Conservation (phyloP, 176 grass and related monocot genomes). For the Tillandsia fasciculata region DNA sequence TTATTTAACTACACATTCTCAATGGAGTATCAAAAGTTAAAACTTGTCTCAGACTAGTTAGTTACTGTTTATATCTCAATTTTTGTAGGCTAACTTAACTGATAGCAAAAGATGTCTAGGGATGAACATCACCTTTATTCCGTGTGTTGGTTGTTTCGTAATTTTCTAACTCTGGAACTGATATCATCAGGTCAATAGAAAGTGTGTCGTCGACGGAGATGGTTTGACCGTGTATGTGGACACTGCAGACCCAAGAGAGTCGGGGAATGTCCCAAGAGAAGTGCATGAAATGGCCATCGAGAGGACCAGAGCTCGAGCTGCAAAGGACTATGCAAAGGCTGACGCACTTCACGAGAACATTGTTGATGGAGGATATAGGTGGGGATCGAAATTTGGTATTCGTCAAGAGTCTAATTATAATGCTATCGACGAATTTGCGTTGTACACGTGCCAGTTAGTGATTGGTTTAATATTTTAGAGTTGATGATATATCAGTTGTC, state of each 20-base stretch:
- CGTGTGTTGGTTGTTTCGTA: too few species aligned
- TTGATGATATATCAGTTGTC: not conserved
- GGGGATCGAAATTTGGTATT: constrained; percentile 9
- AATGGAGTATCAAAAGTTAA: too few species aligned
- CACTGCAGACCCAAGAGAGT: constrained; percentile 20
- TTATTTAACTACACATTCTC: too few species aligned
- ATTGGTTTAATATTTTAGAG: not conserved
- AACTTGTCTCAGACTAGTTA: too few species aligned
- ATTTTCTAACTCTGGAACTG: too few species aligned
- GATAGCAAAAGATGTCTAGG: too few species aligned
- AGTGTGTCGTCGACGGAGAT: constrained; percentile 43
- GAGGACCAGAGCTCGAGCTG: constrained; percentile 20
- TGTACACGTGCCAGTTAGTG: too few species aligned
- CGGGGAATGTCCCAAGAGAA: constrained; percentile 10
- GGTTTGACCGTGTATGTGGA: constrained; percentile 44
- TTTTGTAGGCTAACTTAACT: too few species aligned
- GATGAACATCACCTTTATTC: too few species aligned
- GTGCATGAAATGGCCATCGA: constrained; percentile 28
- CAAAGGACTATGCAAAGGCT: constrained; percentile 19
- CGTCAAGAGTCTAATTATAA: not conserved
- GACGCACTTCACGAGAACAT: constrained; percentile 15
- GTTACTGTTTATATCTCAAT: too few species aligned
- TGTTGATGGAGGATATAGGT: constrained; percentile 38
- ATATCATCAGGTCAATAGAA: constrained; percentile 20
- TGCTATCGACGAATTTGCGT: too few species aligned